A percentile compares a stretch with the other conserved stretches of the same genome.
Conservation (phyloP, 768 basidiomycete species). For the Lactarius pseudohatsudake region DNA sequence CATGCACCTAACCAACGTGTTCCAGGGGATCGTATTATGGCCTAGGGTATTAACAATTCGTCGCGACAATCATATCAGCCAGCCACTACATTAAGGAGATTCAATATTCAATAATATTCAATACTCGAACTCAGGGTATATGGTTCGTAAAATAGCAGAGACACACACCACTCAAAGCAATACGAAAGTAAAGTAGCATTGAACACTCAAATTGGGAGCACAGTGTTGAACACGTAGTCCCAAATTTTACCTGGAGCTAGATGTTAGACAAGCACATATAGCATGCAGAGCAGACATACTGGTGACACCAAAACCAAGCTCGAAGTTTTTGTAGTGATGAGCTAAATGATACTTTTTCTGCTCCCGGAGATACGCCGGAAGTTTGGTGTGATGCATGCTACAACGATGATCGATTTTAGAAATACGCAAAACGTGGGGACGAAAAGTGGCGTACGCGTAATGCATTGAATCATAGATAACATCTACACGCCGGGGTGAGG, state of each 20-base stretch:
- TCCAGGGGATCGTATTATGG: not conserved
- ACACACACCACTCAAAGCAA: not conserved
- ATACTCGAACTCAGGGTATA: constrained; percentile 18
- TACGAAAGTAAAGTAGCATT: not conserved
- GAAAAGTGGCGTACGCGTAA: constrained; percentile 64
- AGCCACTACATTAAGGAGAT: not conserved
- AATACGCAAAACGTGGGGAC: not conserved
- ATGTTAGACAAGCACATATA: constrained; percentile 13
- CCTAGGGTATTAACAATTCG: not conserved
- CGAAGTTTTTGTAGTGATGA: constrained; percentile 98
- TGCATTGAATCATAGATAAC: constrained; percentile 89
- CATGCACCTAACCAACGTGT: not conserved
- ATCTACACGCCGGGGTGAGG: constrained; percentile 45
- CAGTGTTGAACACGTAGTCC: constrained; percentile 90
- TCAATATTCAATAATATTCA: not conserved
- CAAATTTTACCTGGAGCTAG: constrained; percentile 74
- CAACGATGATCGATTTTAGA: constrained; percentile 26
- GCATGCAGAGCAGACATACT: constrained; percentile 47
- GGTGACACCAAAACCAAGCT: constrained; percentile 95
- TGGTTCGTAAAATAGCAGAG: not conserved
- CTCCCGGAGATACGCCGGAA: constrained; percentile 83
- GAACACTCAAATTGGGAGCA: constrained; percentile 56
- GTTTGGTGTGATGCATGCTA: constrained; percentile 80
- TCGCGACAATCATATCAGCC: not conserved
- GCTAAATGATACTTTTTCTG: constrained; percentile 98